Conservation (phyloP, 202 grass and related monocot species). For the Schoenoplectus tabernaemontani region DNA sequence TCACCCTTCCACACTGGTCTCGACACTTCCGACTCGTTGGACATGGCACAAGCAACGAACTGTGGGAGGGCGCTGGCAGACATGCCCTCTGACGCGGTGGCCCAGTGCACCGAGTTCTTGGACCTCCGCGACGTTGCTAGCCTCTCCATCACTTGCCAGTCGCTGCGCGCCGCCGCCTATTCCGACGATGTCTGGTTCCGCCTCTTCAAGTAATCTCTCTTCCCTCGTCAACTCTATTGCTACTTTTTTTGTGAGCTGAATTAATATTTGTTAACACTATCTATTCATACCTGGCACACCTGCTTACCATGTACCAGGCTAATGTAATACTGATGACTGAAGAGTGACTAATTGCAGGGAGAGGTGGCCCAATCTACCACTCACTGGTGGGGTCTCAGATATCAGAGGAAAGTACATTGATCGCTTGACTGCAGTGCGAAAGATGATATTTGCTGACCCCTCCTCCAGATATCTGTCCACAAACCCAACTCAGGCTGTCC, state of each 20-base stretch:
- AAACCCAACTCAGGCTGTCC: neutral
- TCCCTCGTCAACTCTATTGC: neutral
- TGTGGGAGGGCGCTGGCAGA: slow-evolving; percentile 38
- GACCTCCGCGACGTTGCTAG: slow-evolving; percentile 47
- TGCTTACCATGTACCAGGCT: neutral
- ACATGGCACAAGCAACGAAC: slow-evolving; percentile 5
- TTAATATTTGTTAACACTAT: neutral
- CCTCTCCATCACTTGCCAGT: slow-evolving; percentile 55
- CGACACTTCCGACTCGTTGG: neutral
- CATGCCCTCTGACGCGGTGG: slow-evolving; percentile 57
- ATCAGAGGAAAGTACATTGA: slow-evolving; percentile 52
- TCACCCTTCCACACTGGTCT: neutral
- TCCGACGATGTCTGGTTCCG: slow-evolving; percentile 65
- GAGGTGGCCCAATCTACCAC: slow-evolving; percentile 50
- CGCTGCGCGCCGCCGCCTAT: slow-evolving; percentile 45
- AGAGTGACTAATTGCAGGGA: slow-evolving; percentile 32
- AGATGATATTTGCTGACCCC: slow-evolving; percentile 81
- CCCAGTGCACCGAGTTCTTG: slow-evolving; percentile 48
- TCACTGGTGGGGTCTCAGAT: slow-evolving; percentile 34
- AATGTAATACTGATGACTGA: neutral
- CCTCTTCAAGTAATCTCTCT: slow-evolving; percentile 43
- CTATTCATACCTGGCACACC: neutral
- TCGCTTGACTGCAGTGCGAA: slow-evolving; percentile 42
- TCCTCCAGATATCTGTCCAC: slow-evolving; percentile 3
- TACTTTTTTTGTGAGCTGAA: no score